Percentiles rank a stretch among this genome's conserved stretches.
Evolutionary conservation across 140 eudicot species (phyloP).

Genomic region (Anethum foeniculum): DNA sequence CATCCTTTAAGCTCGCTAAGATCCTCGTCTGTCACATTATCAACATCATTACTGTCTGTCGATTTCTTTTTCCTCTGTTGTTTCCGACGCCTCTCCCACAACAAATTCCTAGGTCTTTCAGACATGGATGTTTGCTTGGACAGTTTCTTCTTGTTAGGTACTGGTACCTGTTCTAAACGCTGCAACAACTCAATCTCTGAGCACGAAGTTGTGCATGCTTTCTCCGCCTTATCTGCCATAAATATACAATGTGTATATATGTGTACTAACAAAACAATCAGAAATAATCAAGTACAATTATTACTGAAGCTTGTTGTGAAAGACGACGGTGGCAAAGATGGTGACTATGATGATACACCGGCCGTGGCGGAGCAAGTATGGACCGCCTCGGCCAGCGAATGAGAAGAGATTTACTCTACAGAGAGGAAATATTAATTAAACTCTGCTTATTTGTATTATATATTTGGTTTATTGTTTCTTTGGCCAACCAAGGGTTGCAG

Average conservation of each 20-base stretch:
- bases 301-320: background rate
- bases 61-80: conserved; percentile 31
- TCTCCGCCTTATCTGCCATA: conserved; percentile 10
- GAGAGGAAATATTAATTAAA: background rate
- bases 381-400: conserved; percentile 18
- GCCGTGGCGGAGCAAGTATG: conserved; percentile 13
- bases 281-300: background rate
- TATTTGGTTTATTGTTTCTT: background rate
- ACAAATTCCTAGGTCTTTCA: conserved; percentile 43
- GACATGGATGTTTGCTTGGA: conserved; percentile 52
- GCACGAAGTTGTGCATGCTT: conserved; percentile 18
- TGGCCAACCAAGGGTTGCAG: background rate
- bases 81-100: conserved; percentile 69
- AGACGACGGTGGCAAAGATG: background rate
- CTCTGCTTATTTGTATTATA: background rate
- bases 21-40: conserved; percentile 60
- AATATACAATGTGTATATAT: background rate
- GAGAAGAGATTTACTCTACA: background rate
- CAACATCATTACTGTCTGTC: background rate
- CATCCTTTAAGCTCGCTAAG: conserved; percentile 68
- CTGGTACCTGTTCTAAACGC: conserved; percentile 37
- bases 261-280: background rate
- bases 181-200: conserved; percentile 40
- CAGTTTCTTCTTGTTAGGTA: conserved; percentile 29
- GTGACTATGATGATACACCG: background rate